Evolutionary conservation across 345 rosid genomes (phyloP), one percentile per base, ranked within the genome.

Genomic region (Excoecaria agallocha): DNA sequence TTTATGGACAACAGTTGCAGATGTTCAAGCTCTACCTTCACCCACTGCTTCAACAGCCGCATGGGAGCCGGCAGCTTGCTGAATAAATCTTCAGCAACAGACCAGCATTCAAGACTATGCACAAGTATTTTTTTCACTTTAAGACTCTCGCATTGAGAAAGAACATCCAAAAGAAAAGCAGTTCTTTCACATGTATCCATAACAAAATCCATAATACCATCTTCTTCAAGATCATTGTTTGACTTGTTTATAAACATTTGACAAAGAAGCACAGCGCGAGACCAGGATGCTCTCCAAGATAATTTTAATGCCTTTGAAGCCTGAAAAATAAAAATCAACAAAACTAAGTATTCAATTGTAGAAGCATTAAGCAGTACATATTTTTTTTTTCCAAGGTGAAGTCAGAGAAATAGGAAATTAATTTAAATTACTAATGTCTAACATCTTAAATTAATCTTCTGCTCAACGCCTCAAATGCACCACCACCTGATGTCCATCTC

Each of bases 1-100:
- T 66, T 54, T 49, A 51, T 72, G 17, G 38, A 35, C 54, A 45
- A 69, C 50, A 67, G 59, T 57, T 49, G 41, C 70, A 17, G 48
- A 62, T 43, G 68, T 76, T 12, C 70, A 81, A 61, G 70, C 50
- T 72, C 74, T 86, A 91, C 99, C 99, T 93, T 94, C 78, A 87
- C 96, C 99, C 99, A 94, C 61, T 87, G 91, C 81, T 88, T 87
- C 78, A 94, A 91, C 86, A 93, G 72, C 75, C 89, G 78, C 75
- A 74, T 77, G 25, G 94, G 99, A 85, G 83, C 86, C 56, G 91
- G 86, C 76, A 90, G 68, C 77, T 48, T 69, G 67, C 66, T 80
- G 64, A 87, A 83, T 82, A 83, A 77, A 69, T 73, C 77, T 76
- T 79, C 88, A 83, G 88, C 95, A 74, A 75, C 67, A 17, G 89